These are phyloP conservation scores for Apiospora phragmitis DNA, from an alignment of 2,329 filamentous ascomycete species.

Conservation along the genomic window DNA sequence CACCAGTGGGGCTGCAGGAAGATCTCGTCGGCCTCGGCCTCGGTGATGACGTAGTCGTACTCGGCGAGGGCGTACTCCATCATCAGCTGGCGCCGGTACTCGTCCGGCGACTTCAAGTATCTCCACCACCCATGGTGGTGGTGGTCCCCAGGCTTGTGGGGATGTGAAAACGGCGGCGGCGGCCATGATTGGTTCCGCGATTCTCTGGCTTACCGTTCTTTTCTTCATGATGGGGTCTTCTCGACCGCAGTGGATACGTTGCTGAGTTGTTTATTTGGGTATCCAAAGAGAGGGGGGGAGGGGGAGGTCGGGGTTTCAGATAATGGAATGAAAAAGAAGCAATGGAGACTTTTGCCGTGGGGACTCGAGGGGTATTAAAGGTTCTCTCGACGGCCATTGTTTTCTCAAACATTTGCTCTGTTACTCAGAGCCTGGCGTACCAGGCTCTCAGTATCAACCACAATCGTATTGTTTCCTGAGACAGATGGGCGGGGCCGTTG, in stretches of 20 bases:
- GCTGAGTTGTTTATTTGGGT: background rate
- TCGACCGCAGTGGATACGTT: background rate
- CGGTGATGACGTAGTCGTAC: slow-evolving; percentile 17
- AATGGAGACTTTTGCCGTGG: background rate
- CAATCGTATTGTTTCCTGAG: background rate
- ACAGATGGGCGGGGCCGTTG: background rate
- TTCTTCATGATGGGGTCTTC: background rate
- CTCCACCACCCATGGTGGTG: background rate
- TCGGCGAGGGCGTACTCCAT: slow-evolving; percentile 15
- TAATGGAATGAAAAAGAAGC: background rate
- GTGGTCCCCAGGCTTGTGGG: background rate
- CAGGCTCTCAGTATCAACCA: background rate
- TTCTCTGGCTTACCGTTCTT: background rate
- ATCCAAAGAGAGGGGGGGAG: background rate
- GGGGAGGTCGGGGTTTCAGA: background rate
- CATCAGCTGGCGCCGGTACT: slow-evolving; percentile 13
- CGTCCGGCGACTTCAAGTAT: background rate
- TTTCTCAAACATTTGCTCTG: background rate
- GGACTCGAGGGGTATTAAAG: background rate
- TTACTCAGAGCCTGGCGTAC: background rate
- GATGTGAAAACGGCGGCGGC: background rate
- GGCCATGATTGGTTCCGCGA: background rate
- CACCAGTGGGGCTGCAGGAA: slow-evolving; percentile 10
- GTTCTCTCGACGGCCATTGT: background rate
- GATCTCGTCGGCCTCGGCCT: slow-evolving; percentile 15